Percentiles rank a stretch among this genome's conserved stretches.
phyloP scores from a whole-genome alignment of 495 filamentous ascomycete genomes.

The Baudoinia panamericana region DNA sequence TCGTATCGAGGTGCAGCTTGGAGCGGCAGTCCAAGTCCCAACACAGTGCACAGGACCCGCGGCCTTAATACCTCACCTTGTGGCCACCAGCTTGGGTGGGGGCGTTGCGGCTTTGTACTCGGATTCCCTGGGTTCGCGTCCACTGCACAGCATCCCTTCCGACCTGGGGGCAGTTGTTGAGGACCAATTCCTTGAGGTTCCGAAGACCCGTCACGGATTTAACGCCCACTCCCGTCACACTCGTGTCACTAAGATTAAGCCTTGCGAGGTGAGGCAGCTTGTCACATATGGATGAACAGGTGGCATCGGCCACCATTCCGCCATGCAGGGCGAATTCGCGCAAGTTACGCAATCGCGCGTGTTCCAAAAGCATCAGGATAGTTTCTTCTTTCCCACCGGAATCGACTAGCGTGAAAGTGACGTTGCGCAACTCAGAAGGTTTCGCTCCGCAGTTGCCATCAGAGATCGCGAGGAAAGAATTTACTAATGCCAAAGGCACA shows the following conservation, averaged over 20 bases:
- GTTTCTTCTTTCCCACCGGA: too few relatives aligned
- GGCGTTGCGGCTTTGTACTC: not conserved
- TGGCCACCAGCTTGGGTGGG: not conserved
- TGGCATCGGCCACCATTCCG: not conserved
- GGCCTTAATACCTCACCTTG: constrained; percentile 12
- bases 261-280: not conserved
- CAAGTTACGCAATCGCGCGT: not conserved
- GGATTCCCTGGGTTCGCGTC: constrained; percentile 21
- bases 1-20: too few relatives aligned
- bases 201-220: not conserved
- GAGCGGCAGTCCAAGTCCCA: too few relatives aligned
- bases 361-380: too few relatives aligned
- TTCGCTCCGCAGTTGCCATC: too few relatives aligned
- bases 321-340: not conserved
- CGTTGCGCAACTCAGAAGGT: not conserved
- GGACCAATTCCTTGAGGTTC: constrained; percentile 6
- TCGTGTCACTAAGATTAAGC: not conserved
- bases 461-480: too few relatives aligned
- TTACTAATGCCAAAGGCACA: too few relatives aligned
- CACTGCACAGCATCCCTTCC: constrained; percentile 26
- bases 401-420: too few relatives aligned
- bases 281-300: not conserved
- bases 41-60: too few relatives aligned
- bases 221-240: not conserved
- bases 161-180: constrained; percentile 22